phyloP scores from a whole-genome alignment of 2,329 filamentous ascomycete species.

The Cladosporium sp. region DNA sequence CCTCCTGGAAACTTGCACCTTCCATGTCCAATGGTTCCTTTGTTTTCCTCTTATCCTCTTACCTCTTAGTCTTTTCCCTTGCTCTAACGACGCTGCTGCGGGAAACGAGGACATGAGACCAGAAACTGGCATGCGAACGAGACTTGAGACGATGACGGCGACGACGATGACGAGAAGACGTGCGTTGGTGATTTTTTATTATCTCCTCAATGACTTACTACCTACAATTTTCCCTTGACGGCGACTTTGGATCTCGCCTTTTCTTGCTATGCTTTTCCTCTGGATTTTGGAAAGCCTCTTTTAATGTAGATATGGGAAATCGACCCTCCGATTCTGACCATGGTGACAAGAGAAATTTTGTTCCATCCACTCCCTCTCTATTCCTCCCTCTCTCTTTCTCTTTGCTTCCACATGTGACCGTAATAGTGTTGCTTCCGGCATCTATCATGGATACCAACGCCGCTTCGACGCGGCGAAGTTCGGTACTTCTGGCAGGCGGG shows the following conservation, averaged over 20 bases:
- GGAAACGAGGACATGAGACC: background rate
- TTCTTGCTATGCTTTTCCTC: background rate
- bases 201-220: background rate
- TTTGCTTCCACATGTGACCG: too few species aligned
- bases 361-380: too few species aligned
- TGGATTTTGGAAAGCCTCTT: background rate
- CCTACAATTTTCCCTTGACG: background rate
- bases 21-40: background rate
- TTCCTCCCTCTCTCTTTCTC: too few species aligned
- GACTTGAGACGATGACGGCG: background rate
- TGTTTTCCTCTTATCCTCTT: background rate
- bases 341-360: background rate
- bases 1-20: background rate
- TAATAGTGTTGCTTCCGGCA: too few species aligned
- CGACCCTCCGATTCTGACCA: background rate
- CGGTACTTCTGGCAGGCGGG: too few species aligned
- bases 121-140: background rate
- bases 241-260: background rate
- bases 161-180: background rate
- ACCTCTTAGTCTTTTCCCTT: background rate
- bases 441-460: too few species aligned
- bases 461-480: too few species aligned
- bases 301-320: slow-evolving; percentile 8
- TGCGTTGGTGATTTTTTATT: background rate
- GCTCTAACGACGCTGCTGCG: background rate